Conservation (phyloP, 352 stramenopile genomes). For the Phytophthora cactorum region DNA sequence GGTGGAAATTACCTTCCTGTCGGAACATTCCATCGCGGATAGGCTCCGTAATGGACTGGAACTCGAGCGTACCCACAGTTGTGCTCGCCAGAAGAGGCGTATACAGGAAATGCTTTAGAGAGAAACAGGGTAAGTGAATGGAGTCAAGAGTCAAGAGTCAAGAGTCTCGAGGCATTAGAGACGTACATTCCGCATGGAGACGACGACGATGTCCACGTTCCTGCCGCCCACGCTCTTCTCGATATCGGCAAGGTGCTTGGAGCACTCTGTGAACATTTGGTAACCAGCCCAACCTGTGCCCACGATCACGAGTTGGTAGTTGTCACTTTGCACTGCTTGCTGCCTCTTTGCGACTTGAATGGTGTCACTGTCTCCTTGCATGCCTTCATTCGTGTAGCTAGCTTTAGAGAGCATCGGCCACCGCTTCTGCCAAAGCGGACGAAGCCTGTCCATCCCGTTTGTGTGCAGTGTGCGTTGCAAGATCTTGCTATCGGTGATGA, state of each 20-base stretch:
- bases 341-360: not conserved
- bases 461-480: constrained; percentile 23
- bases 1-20: constrained; percentile 73
- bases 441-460: constrained; percentile 21
- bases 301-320: constrained; percentile 81
- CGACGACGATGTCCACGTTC: constrained; percentile 71
- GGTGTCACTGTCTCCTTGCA: not conserved
- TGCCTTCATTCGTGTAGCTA: constrained; percentile 29
- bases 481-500: constrained; percentile 20
- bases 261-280: constrained; percentile 71
- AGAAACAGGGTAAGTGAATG: not conserved
- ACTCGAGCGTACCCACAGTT: constrained; percentile 96
- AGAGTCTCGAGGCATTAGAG: not conserved
- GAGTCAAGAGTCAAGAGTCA: not conserved
- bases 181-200: constrained; percentile 79
- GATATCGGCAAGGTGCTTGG: constrained; percentile 71
- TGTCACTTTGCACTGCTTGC: constrained; percentile 34
- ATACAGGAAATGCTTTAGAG: constrained; percentile 95
- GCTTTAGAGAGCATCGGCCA: constrained; percentile 31
- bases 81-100: constrained; percentile 96
- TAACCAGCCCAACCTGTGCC: constrained; percentile 82
- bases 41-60: constrained; percentile 96
- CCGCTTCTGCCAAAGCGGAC: constrained; percentile 32
- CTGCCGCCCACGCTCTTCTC: constrained; percentile 52
- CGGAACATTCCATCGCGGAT: constrained; percentile 86